A percentile compares a stretch with the other conserved stretches of the same genome.
Evolutionary conservation across 78 protist genomes (phyloP).

Genomic region (Emiliania huxleyi): DNA sequence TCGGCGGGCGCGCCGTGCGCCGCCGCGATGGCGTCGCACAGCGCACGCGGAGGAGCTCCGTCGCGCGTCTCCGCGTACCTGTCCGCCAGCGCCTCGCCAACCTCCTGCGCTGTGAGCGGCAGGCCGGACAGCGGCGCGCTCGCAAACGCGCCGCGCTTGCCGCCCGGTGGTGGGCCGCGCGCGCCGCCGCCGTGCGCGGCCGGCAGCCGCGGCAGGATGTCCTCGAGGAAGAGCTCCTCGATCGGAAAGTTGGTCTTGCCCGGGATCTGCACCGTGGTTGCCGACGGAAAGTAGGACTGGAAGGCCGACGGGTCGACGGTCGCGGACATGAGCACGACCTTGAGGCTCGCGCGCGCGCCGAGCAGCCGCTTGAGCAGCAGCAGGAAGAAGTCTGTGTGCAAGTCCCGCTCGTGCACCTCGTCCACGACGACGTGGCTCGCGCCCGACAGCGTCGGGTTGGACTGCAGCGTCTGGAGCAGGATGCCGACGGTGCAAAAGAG

Average conservation of each 20-base stretch:
- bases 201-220: neutral
- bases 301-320: constrained; percentile 78
- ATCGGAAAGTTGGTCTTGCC: constrained; percentile 68
- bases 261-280: constrained; percentile 56
- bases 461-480: constrained; percentile 15
- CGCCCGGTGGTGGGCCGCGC: neutral
- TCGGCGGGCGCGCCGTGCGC: neutral
- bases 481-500: constrained; percentile 62
- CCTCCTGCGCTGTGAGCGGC: neutral
- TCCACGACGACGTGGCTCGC: constrained; percentile 41
- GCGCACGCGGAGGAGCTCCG: too few relatives aligned
- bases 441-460: neutral
- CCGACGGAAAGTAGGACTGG: constrained; percentile 64
- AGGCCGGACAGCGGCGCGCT: neutral
- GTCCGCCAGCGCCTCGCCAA: neutral
- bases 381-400: constrained; percentile 76
- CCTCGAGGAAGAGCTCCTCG: constrained; percentile 50
- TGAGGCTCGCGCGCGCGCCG: neutral
- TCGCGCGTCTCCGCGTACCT: too few relatives aligned
- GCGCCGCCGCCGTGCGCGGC: neutral
- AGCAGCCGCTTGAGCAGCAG: constrained; percentile 43
- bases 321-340: constrained; percentile 83
- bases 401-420: constrained; percentile 79
- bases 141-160: neutral
- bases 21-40: neutral